Evolutionary conservation across 2,329 filamentous ascomycete species (phyloP), one percentile per base, ranked within the genome.

Genomic region (Allantophomopsis lycopodina): DNA sequence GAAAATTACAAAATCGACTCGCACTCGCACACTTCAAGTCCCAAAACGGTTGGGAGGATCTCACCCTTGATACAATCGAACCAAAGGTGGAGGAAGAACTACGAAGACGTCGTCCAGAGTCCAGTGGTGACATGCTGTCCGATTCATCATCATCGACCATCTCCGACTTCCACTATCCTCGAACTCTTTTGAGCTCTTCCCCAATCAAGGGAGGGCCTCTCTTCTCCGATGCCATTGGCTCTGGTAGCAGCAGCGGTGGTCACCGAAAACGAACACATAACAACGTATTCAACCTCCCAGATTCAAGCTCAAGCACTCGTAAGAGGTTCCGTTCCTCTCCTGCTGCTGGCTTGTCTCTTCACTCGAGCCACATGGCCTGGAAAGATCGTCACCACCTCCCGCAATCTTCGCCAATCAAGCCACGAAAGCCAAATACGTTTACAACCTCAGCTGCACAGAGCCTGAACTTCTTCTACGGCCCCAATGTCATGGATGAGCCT

Each of bases 21-120:
- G 89, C 91, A 43, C 76, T 96, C 47, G 91, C 91, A 57, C 91
- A 93, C 61, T 91, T 95, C 73, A 96, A 96, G 66, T 87, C 91
- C 50, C 87, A 93, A 63, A 83, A 94, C 65, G 88, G 88, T 58
- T 93, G 87, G 79, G 83, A 95, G 62, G 84, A 91, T 60, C 73
- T 94, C 57, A 84, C 82, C 46, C 75, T 93, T 54, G 84, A 87
- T 57, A 79, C 71, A 45, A 85, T 94, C 62, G 86, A 94, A 62
- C 85, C 86, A 38, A 83, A 80, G 57, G 66, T 89, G 46, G 81
- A 89, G 56, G 75, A 87, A 56, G 76, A 89, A 61, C 69, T 88
- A 56, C 76, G 81, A 62, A 73, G 79, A 50, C 83, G 80, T 62
- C 73, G 82, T 51, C 68, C 79, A 40, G 66, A 67, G 48, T 68